Percentiles rank a stretch among this genome's conserved stretches.
phyloP scores from a whole-genome alignment of 2,329 filamentous ascomycete species.

The Aspergillus sp. region DNA sequence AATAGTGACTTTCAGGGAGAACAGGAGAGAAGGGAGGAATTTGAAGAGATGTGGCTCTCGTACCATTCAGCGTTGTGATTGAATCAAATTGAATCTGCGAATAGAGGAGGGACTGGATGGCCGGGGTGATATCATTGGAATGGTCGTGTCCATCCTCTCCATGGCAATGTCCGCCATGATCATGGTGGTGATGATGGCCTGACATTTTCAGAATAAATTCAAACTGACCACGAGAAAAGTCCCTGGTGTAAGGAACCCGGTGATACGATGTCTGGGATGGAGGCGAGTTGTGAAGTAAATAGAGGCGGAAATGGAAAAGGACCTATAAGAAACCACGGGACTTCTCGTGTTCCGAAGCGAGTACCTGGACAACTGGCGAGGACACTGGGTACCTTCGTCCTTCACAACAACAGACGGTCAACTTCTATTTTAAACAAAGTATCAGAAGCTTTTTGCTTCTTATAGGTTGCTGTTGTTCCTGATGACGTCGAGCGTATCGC shows the following conservation, averaged over 20 bases:
- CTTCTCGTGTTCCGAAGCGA: slow-evolving; percentile 17
- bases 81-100: slow-evolving; percentile 86
- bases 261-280: not conserved
- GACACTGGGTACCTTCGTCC: not conserved
- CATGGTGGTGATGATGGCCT: slow-evolving; percentile 37
- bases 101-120: slow-evolving; percentile 86
- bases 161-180: slow-evolving; percentile 47
- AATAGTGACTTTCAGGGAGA: not conserved
- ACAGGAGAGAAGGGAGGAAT: not conserved
- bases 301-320: not conserved
- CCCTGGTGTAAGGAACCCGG: not conserved
- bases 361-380: not conserved
- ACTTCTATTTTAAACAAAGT: no score
- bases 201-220: slow-evolving; percentile 24
- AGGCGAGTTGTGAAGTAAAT: not conserved
- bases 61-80: slow-evolving; percentile 77
- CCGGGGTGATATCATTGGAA: slow-evolving; percentile 86
- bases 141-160: slow-evolving; percentile 72
- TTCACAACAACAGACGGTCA: no score
- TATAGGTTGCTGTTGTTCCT: no score
- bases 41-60: not conserved
- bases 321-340: slow-evolving; percentile 5
- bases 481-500: no score
- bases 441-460: no score
- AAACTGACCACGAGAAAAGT: no score